Evolutionary conservation across 768 basidiomycete genomes (phyloP), one percentile per base, ranked within the genome.

Genomic region (Serendipita sp.): DNA sequence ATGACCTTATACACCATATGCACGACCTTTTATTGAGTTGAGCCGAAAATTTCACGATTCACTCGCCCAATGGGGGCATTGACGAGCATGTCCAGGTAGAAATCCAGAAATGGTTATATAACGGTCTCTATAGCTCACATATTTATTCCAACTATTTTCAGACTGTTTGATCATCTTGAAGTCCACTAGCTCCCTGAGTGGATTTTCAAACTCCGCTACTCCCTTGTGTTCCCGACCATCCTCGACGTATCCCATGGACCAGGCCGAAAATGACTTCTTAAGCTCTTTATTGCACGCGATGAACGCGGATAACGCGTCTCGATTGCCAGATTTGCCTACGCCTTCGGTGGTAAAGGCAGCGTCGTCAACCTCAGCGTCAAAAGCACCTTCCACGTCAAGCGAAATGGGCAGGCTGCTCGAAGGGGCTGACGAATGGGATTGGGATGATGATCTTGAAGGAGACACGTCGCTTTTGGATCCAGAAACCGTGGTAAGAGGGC

Each of bases 381-480:
- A 46, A 13, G 15, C 23, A 23, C 23, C 23, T 23, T 23, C 23
- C 23, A 23, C 23, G 23, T 23, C 23, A 23, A 60, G 35, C 18
- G 81, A 85, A 66, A 68, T 85, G 35, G 70, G 74, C 2, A 70
- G 73, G 2, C 75, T 88, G 13, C 70, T 85, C n/a, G 80, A 84
- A 34, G 87, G 85, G 0, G 83, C 82, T 0, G 86, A 85, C 69
- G 76, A 79, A 44, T 86, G 86, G 84, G 84, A 89, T 68, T 83
- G 85, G 81, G 76, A 80, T 36, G 81, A 83, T 66, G 75, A 78
- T 60, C 71, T 74, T 0, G 80, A 82, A 66, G 77, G 78, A 35
- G 66, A 38, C 15, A 23, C 38, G 32, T 51, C 41, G 13, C 41
- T 13, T 41, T 32, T 30, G 38, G 38, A 30, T 18, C 11, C 10